Evolutionary conservation across 768 basidiomycete species (phyloP), one percentile per base, ranked within the genome.

Genomic region (Rhodocollybia butyracea): DNA sequence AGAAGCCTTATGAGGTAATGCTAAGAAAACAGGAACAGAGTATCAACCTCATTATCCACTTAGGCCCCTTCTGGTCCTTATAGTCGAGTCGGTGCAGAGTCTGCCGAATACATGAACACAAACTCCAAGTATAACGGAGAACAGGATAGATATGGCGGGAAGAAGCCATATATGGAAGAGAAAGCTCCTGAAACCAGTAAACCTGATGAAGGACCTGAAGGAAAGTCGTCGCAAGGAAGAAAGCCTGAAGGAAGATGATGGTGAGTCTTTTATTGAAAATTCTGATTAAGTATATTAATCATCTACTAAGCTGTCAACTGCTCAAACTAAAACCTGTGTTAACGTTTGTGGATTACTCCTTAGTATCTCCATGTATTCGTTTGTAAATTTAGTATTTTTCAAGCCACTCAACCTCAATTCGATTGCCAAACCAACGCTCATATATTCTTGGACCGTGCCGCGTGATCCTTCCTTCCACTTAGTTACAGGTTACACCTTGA

Each of bases 101-200:
- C 48, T 15, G 48, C 48, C 22, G 48, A 50, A 17, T 50, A 50
- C 22, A 34, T 1, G 22, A 50, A 50, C 12, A 50, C 48, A 2
- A 26, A 50, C n/a, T 26, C 32, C 5, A 39, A 40, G 13, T 43
- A 53, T 22, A 43, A 43, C 31, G 39, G 41, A 24, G 51, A 43
- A 6, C 51, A 53, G n/a, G 51, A 53, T 43, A 40, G 51, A 4
- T 53, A 53, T 19, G 51, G 51, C 42, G 51, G 51, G 11, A 53
- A 30, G 19, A 53, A 42, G n/a, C 48, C 34, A 3, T 50, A 50
- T 24, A 7, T 4, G 1, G 48, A 50, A 38, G 51, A 53, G 1
- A 53, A 30, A n/a, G 51, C 39, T 5, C 51, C 40, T 15, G 50
- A 53, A 27, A 53, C 31, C 13, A 53, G 51, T 27, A 53, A 53